Conservation (phyloP, 2,329 filamentous ascomycete species). For the Sarocladium kiliense region DNA sequence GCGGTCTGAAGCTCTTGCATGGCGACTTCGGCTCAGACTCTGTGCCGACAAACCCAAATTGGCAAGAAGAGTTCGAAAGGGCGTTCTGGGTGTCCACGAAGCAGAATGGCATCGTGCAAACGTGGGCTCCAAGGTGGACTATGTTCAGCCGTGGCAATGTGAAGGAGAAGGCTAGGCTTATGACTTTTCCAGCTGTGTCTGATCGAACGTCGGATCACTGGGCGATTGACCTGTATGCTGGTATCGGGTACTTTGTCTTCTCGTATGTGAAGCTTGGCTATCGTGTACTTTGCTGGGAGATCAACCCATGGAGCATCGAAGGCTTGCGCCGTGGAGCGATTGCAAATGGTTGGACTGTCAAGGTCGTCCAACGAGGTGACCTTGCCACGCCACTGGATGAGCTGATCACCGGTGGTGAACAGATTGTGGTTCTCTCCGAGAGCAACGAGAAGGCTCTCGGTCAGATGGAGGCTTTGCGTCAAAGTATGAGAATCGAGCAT, state of each 20-base stretch:
- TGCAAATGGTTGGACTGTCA: conserved; percentile 61
- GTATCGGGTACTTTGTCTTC: conserved; percentile 92
- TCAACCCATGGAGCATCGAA: conserved; percentile 86
- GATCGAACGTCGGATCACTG: conserved; percentile 26
- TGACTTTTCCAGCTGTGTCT: conserved; percentile 42
- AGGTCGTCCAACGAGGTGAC: conserved; percentile 42
- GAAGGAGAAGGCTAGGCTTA: conserved; percentile 75
- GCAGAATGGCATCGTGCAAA: conserved; percentile 77
- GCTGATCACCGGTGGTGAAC: conserved; percentile 37
- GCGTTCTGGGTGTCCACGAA: conserved; percentile 76
- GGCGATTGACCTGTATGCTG: conserved; percentile 81
- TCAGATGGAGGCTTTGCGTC: conserved; percentile 33
- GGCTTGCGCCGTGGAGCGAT: conserved; percentile 70
- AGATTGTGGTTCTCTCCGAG: conserved; percentile 64
- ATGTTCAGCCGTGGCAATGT: conserved; percentile 95
- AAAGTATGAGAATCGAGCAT: conserved; percentile 41
- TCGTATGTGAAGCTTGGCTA: conserved; percentile 70
- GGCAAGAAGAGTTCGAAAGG: conserved; percentile 49
- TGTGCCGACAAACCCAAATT: conserved; percentile 21
- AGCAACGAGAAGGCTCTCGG: conserved; percentile 53
- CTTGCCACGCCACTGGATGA: conserved; percentile 31
- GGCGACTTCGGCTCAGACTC: conserved; percentile 66
- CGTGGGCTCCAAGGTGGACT: conserved; percentile 83
- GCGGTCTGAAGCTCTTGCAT: conserved; percentile 61
- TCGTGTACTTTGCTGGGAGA: conserved; percentile 78